Percentiles rank a stretch among this genome's conserved stretches.
These are phyloP conservation scores for Yamadazyma atlantica DNA, from an alignment of 1,139 yeast species.

Conservation along the genomic window DNA sequence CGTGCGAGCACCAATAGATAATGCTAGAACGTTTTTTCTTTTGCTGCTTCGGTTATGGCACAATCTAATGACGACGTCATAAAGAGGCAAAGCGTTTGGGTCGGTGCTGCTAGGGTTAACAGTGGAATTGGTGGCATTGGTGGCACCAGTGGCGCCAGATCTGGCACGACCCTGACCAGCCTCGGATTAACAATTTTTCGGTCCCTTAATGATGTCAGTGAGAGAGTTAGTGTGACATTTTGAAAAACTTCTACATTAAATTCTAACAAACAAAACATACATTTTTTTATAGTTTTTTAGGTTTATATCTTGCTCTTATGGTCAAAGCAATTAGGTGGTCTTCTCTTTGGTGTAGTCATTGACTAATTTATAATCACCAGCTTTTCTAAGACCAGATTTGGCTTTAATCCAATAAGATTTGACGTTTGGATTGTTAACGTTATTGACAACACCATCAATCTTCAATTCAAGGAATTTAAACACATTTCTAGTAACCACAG, in stretches of 20 bases:
- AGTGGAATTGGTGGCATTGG: background rate
- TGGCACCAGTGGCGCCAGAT: background rate
- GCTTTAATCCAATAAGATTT: conserved; percentile 61
- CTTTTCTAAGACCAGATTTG: conserved; percentile 47
- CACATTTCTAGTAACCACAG: conserved; percentile 69
- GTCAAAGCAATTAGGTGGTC: background rate
- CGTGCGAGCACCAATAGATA: conserved; percentile 2
- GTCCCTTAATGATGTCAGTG: too few species aligned
- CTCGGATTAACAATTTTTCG: too few species aligned
- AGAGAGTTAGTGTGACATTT: too few species aligned
- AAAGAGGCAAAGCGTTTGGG: too few species aligned
- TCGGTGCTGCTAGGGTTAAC: too few species aligned
- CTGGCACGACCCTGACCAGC: background rate
- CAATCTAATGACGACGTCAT: too few species aligned
- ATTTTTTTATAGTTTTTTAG: background rate
- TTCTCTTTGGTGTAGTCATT: conserved; percentile 35
- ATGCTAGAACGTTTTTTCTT: conserved; percentile 1
- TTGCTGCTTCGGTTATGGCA: too few species aligned
- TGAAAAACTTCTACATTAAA: too few species aligned
- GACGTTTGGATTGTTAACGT: conserved; percentile 59
- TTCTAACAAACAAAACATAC: conserved; percentile 1
- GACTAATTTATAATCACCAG: conserved; percentile 32
- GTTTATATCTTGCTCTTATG: background rate
- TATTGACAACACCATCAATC: conserved; percentile 61
- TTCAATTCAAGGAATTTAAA: conserved; percentile 71